Evolutionary conservation across 805 yeast genomes (phyloP), one percentile per base, ranked within the genome.

Genomic region (Saccharomycopsis lassenensis): DNA sequence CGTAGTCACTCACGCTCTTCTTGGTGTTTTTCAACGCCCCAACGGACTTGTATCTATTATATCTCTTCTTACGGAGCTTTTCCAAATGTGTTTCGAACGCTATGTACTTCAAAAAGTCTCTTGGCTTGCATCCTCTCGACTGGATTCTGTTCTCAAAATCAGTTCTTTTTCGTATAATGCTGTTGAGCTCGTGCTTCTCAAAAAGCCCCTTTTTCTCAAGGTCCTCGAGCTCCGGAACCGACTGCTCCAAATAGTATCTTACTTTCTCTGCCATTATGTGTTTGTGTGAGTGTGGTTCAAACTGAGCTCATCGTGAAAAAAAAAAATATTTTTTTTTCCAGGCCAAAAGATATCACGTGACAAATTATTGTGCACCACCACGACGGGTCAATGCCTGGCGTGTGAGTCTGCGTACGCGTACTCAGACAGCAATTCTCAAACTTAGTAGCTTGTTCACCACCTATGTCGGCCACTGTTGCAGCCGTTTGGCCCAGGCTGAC

Each of bases 171-270:
- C 91, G 77, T 85, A 89, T 84, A 36, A 91, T 79, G 63, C 70
- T 67, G 27, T 78, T 75, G 46, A 86, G 74, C 58, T 91, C 98
- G 47, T 71, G 71, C 48, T 81, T 81, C 28, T 75, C 78, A 56
- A 91, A 91, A 4, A 91, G 64, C 3, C 86, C 86, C 50, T 83
- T 79, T 39, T 71, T 71, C 41, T 78, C 75, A 23, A 91, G 69
- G 50, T 89, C 98, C 50, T 87, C 89, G 37, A 91, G 67, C 57
- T 91, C 99, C 0, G 95, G 94, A 51, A 87, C 86, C 4, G 86
- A 71, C 62, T 67, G 75, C 53, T 74, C 79, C 48, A 74, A 52
- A 49, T 63, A 69, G 51, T 66, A 71, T 56, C 79, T 63, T 8
- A 59, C 62, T 35, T 59, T 61, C 38, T 61, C 65, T 4, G 64